Conservation (phyloP, 345 rosid genomes). For the Euphorbia lathyris region DNA sequence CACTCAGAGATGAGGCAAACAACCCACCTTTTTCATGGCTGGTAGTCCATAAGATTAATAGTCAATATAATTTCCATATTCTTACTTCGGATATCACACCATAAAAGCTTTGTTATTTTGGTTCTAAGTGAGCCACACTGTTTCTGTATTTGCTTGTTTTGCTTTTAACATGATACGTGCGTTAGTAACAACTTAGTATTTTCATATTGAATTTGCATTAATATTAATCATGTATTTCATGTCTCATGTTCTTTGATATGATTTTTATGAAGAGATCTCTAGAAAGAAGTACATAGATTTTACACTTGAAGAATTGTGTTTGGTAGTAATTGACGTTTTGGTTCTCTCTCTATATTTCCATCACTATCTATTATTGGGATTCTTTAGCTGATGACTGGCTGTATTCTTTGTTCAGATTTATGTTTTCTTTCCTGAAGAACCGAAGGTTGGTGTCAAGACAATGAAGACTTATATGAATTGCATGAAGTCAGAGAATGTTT, state of each 20-base stretch:
- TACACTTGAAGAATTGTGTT: too few species aligned
- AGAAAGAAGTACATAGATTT: neutral
- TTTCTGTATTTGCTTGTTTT: too few species aligned
- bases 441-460: constrained; percentile 78
- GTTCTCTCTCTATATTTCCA: too few species aligned
- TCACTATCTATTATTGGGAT: neutral
- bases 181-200: neutral
- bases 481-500: constrained; percentile 82
- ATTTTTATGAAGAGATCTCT: neutral
- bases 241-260: neutral
- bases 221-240: neutral
- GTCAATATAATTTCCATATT: too few species aligned
- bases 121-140: too few species aligned
- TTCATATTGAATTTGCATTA: neutral
- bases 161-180: neutral
- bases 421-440: constrained; percentile 84
- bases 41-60: too few species aligned
- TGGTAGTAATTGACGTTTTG: too few species aligned
- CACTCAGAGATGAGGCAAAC: too few species aligned
- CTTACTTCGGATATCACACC: too few species aligned
- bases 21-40: too few species aligned
- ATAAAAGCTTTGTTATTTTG: too few species aligned
- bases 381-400: neutral
- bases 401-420: constrained; percentile 42
- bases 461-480: constrained; percentile 79